Evolutionary conservation across 495 filamentous ascomycete species (phyloP), one percentile per base, ranked within the genome.

Genomic region (Penicillium samsonianum): DNA sequence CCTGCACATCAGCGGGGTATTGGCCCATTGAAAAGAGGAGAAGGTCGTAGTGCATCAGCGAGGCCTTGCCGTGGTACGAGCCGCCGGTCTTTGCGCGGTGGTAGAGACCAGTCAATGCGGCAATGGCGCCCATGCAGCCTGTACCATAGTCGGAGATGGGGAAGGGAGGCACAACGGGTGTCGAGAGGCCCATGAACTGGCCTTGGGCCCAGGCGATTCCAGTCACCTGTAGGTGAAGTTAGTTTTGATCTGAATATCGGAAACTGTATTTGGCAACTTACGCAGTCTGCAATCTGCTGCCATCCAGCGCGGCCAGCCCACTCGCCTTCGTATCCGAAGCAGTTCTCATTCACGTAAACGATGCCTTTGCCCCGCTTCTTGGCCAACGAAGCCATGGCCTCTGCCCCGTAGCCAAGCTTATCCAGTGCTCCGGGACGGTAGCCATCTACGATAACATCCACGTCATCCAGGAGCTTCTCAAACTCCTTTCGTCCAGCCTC

Each of bases 71-170:
- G 61, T 84, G 76, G 76, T 84, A 89, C 1, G 83, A 86, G 8
- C 87, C 87, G 33, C 86, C 86, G 46, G 76, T 61, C 30, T 75
- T 83, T 4, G 85, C 84, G 23, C 87, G 82, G 53, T 79, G 74
- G 58, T 80, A 85, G 16, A 90, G 79, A 25, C 85, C 87, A 0
- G 77, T 76, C 44, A 89, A 73, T 5, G 85, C 87, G 26, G 84
- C 84, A 58, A 87, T 80, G 26, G 81, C 80, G 20, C 86, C 87
- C 72, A 88, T 82, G 59, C 82, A 83, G 25, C 80, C 89, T 2
- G 89, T 90, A 28, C 88, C 85, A 69, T 93, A 91, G 72, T 91
- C 89, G 37, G 85, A 89, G 76, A 90, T 91, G 22, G 89, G 90
- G 70, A 91, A 91, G 0, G 88, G 88, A 46, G 89, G 89, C 0